These are phyloP conservation scores for Ustilago hordei DNA, from an alignment of 1,284 basidiomycete species.

Conservation along the genomic window DNA sequence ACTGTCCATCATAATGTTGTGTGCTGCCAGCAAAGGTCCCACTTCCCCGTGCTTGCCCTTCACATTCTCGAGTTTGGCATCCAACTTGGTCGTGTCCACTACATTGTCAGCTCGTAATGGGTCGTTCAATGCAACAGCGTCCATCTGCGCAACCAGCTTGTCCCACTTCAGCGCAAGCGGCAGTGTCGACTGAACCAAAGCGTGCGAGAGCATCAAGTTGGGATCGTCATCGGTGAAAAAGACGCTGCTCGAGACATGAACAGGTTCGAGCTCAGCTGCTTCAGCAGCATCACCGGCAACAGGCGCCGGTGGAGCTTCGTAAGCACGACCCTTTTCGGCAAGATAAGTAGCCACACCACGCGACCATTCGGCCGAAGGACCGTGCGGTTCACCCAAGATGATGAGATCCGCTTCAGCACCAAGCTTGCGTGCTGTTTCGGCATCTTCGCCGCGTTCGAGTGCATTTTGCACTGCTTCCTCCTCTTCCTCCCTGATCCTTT, in stretches of 20 bases:
- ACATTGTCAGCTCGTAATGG: conserved; percentile 22
- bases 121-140: conserved; percentile 42
- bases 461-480: conserved; percentile 64
- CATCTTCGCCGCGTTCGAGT: conserved; percentile 64
- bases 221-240: conserved; percentile 59
- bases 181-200: conserved; percentile 63
- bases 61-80: conserved; percentile 37
- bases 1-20: conserved; percentile 64
- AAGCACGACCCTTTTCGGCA: conserved; percentile 61
- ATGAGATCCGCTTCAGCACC: conserved; percentile 68
- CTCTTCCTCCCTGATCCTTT: conserved; percentile 52
- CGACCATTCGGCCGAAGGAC: conserved; percentile 60
- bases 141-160: conserved; percentile 56
- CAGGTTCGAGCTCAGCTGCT: conserved; percentile 14
- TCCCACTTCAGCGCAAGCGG: conserved; percentile 62
- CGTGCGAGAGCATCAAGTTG: conserved; percentile 65
- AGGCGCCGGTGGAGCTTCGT: conserved; percentile 56
- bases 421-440: conserved; percentile 59
- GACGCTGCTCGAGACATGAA: conserved; percentile 34
- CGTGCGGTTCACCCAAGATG: conserved; percentile 65
- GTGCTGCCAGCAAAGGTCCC: conserved; percentile 38
- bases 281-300: conserved; percentile 9
- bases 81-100: conserved; percentile 40
- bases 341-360: conserved; percentile 65
- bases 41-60: conserved; percentile 16